Conservation (phyloP, 2,329 filamentous ascomycete species). For the Sordariomycetes sp. region DNA sequence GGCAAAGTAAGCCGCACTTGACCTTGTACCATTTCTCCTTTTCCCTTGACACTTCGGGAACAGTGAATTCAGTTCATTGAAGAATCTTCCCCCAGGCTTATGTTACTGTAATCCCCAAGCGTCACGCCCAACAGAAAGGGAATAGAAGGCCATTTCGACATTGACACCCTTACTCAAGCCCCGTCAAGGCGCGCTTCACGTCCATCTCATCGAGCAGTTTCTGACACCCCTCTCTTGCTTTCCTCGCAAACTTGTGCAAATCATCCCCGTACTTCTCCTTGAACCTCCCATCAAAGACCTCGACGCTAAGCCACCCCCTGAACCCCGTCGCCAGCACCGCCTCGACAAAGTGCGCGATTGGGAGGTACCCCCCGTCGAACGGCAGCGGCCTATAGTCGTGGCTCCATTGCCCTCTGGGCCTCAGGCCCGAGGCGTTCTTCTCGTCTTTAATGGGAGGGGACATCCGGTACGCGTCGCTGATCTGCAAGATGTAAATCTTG, state of each 20-base stretch:
- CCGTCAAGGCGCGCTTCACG: background rate
- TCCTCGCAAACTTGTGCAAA: slow-evolving; percentile 12
- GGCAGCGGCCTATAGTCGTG: slow-evolving; percentile 57
- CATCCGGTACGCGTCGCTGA: slow-evolving; percentile 60
- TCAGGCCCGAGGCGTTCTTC: slow-evolving; percentile 33
- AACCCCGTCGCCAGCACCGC: slow-evolving; percentile 32
- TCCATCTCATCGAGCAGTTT: background rate
- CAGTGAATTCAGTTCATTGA: no score
- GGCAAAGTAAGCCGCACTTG: no score
- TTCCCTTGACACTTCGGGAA: no score
- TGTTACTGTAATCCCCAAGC: no score
- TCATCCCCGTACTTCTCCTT: slow-evolving; percentile 16
- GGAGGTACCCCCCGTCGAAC: slow-evolving; percentile 58
- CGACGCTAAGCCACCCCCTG: slow-evolving; percentile 27
- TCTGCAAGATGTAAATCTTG: slow-evolving; percentile 64
- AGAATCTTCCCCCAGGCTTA: no score
- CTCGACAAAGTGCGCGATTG: slow-evolving; percentile 47
- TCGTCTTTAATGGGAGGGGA: slow-evolving; percentile 35
- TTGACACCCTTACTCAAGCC: background rate
- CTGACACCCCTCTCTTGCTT: slow-evolving; percentile 8
- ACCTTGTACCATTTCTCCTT: no score
- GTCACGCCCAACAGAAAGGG: no score
- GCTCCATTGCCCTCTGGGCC: slow-evolving; percentile 56
- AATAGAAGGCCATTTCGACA: no score
- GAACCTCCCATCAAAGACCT: slow-evolving; percentile 31